Base-by-base conservation (phyloP, 2,329 filamentous ascomycete genomes). In the Fusarium gaditjirri region DNA sequence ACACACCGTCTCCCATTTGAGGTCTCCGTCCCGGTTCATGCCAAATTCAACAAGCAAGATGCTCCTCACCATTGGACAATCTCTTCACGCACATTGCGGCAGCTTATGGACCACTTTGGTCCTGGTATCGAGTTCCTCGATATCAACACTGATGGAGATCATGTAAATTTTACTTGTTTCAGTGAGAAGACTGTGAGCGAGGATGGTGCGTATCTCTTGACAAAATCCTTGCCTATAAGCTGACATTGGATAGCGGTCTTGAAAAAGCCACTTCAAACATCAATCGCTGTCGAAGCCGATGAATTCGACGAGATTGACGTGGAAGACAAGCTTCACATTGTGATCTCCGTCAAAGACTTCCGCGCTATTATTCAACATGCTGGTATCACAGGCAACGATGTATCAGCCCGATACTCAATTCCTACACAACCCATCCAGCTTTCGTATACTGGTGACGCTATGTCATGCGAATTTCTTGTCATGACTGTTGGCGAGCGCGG, bases 281-380 rank as follows among this genome's bases (percentile, higher is more conserved):
- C 92, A 35, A 93, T 95, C 68, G 89, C 92, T 2, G 87, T 95
- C 19, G 92, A 94, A 77, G 90, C 89, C 35, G 88, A 92, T 62
- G 93, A 95, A 74, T 95, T 95, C 76, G 90, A 93, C 63, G 88
- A 91, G 56, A 93, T 95, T 68, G 85, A 89, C 27, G 90, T 94
- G 35, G 90, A 94, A 77, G 90, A 93, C 66, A 91, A 92, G 55
- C 86, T 94, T 62, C 93, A 94, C 77, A 93, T 94, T 75, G 89
- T 94, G 65, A 92, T 95, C 77, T 93, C 90, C 74, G 92, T 95
- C 77, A 94, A 94, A 76, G 93, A 95, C 80, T 95, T 95, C 79
- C 91, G 93, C 55, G 91, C 93, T 38, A 93, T 95, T 59, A 89
- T 94, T 56, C 88, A 90, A 38, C 93, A 95, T 80, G 93, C 93